Base-by-base conservation (phyloP, 257 asterid genomes). In the Ballota nigra region DNA sequence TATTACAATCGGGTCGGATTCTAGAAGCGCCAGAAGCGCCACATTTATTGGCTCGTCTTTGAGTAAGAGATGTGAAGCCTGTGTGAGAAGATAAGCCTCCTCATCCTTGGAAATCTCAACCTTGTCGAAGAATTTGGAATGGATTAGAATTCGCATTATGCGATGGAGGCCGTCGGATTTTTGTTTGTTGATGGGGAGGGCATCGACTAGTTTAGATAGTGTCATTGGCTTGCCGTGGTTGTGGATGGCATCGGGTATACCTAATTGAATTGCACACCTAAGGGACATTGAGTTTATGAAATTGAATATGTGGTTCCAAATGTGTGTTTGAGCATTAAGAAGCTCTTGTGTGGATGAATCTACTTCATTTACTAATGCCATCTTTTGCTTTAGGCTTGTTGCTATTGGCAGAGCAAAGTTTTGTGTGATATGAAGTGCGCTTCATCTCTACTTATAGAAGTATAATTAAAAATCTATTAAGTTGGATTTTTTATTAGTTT, bases 181-280 rank as follows among this genome's bases (percentile, higher is more conserved):
- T 6, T 2, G 13, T 23, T 22, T 3, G 41, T 62, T 38, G 28
- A 63, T 56, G 28, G 51, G 4, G 38, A 72, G 34, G 33, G 64
- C 51, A 3, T 61, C 16, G 29, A n/a, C 60, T 53, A 53, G 0
- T 20, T 53, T 6, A 8, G n/a, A 53, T 7, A 20, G 60, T 53
- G 29, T 53, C 60, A 53, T 53, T 18, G 60, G 60, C n/a, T 53
- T 19, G 60, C 60, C 60, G 0, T 53, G 64, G 5, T 24, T 71
- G 51, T 45, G 61, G 75, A 71, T 71, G 1, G 4, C 23, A 1
- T 71, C 63, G 22, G 75, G 61, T 26, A 71, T 71, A 8, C 75
- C 61, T 5, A 61, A 16, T 5, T 24, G 4, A 12, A 56, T 22
- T 22, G 36, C 34, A 24, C 63, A 56, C 4, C 12, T 24, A 1